Evolutionary conservation across 176 grass and related monocot species (phyloP), one percentile per base, ranked within the genome.

Genomic region (Bolboschoenus planiculmis): DNA sequence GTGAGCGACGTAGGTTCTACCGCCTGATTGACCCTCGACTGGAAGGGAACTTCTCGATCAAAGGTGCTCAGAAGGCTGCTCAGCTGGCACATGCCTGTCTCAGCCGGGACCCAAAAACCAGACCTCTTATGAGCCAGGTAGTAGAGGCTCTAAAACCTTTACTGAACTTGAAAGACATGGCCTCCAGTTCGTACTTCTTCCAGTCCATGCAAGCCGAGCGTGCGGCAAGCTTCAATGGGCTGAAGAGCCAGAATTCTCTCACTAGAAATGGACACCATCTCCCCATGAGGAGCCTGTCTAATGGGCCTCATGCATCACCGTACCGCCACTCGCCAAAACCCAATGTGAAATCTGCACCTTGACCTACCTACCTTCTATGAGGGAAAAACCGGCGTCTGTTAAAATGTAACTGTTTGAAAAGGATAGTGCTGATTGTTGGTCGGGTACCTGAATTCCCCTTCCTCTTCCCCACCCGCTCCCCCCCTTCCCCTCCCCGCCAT

Each of bases 51-150:
- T 96, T 92, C 85, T 91, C 93, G 18, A 87, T 92, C 44, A 96
- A 92, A 84, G 90, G 93, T 0, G 93, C 93, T 29, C 90, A 87
- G 70, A 91, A 90, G 79, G 89, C 88, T 0, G 93, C 88, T 63
- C 87, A 89, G 63, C 83, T 96, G 61, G 93, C 93, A 0, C 84
- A 87, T 78, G 89, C 84, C 21, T 95, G 93, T 85, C 90, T 96
- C 36, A 92, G 73, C 74, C 85, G 87, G 33, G 93, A 96, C 31
- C 85, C 93, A 5, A 96, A 96, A 84, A 78, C 58, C 36, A 82
- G 93, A 85, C 93, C 93, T 61, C 88, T 92, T n/a, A 96, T 96
- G 93, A 95, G 97, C 65, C 90, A 95, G 80, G 97, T 99, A 79
- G 97, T 99, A 7, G 93, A 99, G 87, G 91, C 87, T 43, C 87